A percentile compares a stretch with the other conserved stretches of the same genome.
Conservation (phyloP, 1,139 yeast genomes). For the Pichia sp. region DNA sequence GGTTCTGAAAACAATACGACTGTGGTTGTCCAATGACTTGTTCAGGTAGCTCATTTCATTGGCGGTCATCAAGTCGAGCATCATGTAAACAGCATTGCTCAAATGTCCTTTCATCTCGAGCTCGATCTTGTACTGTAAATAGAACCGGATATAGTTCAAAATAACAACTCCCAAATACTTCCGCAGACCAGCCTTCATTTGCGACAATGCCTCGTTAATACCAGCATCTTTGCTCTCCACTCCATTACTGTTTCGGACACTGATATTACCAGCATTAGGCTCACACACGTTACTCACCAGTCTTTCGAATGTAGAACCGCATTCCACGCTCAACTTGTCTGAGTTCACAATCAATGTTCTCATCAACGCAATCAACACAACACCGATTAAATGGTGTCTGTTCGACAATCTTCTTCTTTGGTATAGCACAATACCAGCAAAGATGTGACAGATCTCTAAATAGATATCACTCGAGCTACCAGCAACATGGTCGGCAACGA, state of each 20-base stretch:
- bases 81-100: conserved; percentile 54
- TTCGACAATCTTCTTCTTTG: conserved; percentile 71
- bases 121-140: conserved; percentile 51
- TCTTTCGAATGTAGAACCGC: conserved; percentile 54
- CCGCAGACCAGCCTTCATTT: conserved; percentile 59
- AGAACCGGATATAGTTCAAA: conserved; percentile 49
- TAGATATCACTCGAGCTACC: conserved; percentile 26
- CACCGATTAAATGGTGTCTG: conserved; percentile 66
- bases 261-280: conserved; percentile 40
- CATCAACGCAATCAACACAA: conserved; percentile 48
- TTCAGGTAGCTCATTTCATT: conserved; percentile 66
- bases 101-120: conserved; percentile 50
- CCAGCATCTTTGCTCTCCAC: conserved; percentile 25
- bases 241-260: conserved; percentile 21
- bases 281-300: conserved; percentile 71
- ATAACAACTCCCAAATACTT: conserved; percentile 63
- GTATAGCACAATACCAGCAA: conserved; percentile 57
- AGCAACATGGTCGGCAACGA: conserved; percentile 21
- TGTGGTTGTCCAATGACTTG: conserved; percentile 67
- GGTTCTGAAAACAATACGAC: conserved; percentile 65
- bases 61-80: conserved; percentile 69
- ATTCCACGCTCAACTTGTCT: conserved; percentile 13
- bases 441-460: conserved; percentile 39
- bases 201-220: conserved; percentile 55
- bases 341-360: conserved; percentile 38